Evolutionary conservation across 2,329 filamentous ascomycete genomes (phyloP), one percentile per base, ranked within the genome.

Genomic region (Penicillium sp.): DNA sequence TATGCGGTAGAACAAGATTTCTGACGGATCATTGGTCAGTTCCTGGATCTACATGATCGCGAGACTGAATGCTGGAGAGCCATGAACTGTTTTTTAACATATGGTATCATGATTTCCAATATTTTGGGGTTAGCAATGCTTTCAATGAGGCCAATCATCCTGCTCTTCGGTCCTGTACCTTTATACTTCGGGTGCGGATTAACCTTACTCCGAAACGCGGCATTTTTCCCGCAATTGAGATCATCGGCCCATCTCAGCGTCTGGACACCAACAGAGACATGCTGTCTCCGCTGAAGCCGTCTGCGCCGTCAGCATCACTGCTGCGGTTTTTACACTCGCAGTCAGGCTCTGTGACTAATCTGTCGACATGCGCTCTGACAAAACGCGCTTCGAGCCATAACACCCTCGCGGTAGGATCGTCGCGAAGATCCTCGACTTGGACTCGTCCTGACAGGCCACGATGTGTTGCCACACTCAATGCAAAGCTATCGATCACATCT

Each of bases 291-390:
- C 59, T 73, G 54, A 75, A 71, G 64, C 67, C 73, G 44, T 71
- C 69, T 52, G 77, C 73, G 62, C 84, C 84, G 48, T 86, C 84
- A 52, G 70, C 75, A 55, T 75, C 74, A 44, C 83, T 93, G 21
- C 80, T 95, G 61, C 86, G 86, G 64, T 93, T 90, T 72, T 81
- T 95, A 61, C 86, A 86, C 63, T 84, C 80, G 53, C 90, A 93
- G 73, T 86, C 89, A 62, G 83, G 89, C 65, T 79, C 83, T 72
- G 77, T 70, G 53, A 70, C 76, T 53, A 79, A 76, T 46, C 49
- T 65, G 43, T 65, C 69, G 56, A 48, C 63, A 63, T 68, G 68
- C 50, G 61, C 60, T 50, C 60, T 56, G 55, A 53, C 59, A 52
- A 51, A 48, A 41, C 46, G 58, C 55, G 52, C 55, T 48, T 56